Percentiles rank a stretch among this genome's conserved stretches.
phyloP scores from a whole-genome alignment of 2,329 filamentous ascomycete genomes.

The Aspergillus neoniger region DNA sequence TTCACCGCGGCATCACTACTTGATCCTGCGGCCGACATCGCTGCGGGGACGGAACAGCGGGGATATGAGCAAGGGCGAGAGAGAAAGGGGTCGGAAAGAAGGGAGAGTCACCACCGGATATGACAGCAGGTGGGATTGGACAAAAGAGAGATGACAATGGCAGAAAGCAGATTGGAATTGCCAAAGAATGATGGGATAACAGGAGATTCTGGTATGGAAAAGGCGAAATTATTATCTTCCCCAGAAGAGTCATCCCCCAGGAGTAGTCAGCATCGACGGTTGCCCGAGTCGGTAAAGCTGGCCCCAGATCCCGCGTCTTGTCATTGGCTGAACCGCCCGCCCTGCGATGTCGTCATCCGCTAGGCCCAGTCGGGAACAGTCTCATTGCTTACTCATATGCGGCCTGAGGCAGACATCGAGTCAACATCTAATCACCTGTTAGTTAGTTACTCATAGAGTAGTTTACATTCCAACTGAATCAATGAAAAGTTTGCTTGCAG shows the following conservation, averaged over 20 bases:
- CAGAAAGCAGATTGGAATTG: neutral
- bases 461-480: too few species aligned
- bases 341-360: constrained; percentile 24
- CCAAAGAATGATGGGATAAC: constrained; percentile 7
- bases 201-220: constrained; percentile 4
- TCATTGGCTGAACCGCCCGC: constrained; percentile 15
- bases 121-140: neutral
- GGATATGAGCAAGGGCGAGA: constrained; percentile 15
- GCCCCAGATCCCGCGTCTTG: neutral
- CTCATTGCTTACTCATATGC: neutral
- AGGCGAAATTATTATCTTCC: constrained; percentile 13
- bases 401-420: constrained; percentile 11
- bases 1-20: constrained; percentile 36
- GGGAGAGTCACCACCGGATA: neutral
- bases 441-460: too few species aligned
- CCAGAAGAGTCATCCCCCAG: constrained; percentile 17
- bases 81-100: neutral
- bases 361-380: constrained; percentile 11
- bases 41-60: constrained; percentile 35
- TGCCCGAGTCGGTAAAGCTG: constrained; percentile 16
- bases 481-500: neutral
- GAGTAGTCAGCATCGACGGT: constrained; percentile 8
- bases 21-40: constrained; percentile 43
- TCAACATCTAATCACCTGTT: too few species aligned
- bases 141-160: neutral